phyloP scores from a whole-genome alignment of 345 rosid species.

The Gynandropsis gynandra region DNA sequence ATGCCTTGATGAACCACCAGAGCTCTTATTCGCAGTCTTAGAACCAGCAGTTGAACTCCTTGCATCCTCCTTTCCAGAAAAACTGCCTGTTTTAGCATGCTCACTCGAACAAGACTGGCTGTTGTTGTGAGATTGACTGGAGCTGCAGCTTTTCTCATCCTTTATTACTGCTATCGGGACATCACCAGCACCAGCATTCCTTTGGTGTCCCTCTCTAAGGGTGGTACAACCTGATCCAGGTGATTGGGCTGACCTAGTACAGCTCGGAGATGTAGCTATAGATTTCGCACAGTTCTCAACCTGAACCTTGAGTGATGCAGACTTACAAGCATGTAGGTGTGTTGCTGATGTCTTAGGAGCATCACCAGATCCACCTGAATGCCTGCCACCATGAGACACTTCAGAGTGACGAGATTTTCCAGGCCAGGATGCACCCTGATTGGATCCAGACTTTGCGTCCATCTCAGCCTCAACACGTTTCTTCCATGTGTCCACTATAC shows the following conservation, averaged over 20 bases:
- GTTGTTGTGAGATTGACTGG: slow-evolving; percentile 78
- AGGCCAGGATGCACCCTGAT: slow-evolving; percentile 58
- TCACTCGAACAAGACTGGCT: slow-evolving; percentile 68
- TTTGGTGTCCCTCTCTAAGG: slow-evolving; percentile 48
- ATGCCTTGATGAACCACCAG: slow-evolving; percentile 44
- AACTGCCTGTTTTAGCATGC: slow-evolving; percentile 47
- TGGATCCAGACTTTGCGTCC: slow-evolving; percentile 78
- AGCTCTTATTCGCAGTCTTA: slow-evolving; percentile 33
- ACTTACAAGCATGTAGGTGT: slow-evolving; percentile 55
- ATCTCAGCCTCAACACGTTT: slow-evolving; percentile 94
- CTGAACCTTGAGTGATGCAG: slow-evolving; percentile 43
- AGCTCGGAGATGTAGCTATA: slow-evolving; percentile 43
- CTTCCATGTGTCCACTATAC: slow-evolving; percentile 96
- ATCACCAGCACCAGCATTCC: slow-evolving; percentile 37
- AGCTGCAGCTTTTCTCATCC: slow-evolving; percentile 76
- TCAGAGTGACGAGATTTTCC: slow-evolving; percentile 60
- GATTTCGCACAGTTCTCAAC: slow-evolving; percentile 46
- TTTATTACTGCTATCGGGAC: slow-evolving; percentile 32
- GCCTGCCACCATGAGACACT: slow-evolving; percentile 53
- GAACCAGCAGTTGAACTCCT: slow-evolving; percentile 61
- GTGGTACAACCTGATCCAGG: slow-evolving; percentile 33
- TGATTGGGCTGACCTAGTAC: slow-evolving; percentile 42
- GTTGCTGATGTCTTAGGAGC: slow-evolving; percentile 47
- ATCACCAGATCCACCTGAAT: slow-evolving; percentile 50
- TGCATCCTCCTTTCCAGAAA: slow-evolving; percentile 54